Conservation (phyloP, 495 filamentous ascomycete species). For the Xanthoparmelia taractica region DNA sequence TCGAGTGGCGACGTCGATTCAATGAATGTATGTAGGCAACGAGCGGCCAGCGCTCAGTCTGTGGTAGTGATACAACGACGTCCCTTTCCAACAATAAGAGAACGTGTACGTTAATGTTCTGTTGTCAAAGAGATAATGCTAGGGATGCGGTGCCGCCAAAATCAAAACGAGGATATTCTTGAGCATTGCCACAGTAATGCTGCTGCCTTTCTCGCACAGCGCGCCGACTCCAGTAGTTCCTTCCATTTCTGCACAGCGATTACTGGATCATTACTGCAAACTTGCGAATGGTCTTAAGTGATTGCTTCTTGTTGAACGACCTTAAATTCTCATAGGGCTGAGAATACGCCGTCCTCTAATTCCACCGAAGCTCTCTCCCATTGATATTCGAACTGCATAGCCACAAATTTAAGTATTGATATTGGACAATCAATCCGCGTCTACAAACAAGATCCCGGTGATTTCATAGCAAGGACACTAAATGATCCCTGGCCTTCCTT, state of each 20-base stretch:
- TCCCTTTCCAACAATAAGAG: background rate
- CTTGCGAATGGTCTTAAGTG: background rate
- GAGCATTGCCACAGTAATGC: background rate
- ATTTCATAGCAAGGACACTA: too few relatives aligned
- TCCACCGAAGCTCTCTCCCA: background rate
- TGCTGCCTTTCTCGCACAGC: background rate
- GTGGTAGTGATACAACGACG: background rate
- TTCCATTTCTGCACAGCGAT: background rate
- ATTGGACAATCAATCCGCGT: background rate
- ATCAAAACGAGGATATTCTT: background rate
- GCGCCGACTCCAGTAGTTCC: background rate
- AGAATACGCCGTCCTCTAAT: background rate
- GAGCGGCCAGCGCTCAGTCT: constrained; percentile 14
- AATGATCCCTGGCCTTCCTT: background rate
- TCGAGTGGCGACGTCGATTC: background rate
- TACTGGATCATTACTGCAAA: background rate
- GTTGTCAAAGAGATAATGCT: background rate
- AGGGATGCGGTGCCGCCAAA: background rate
- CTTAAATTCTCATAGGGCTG: background rate
- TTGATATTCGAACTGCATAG: background rate
- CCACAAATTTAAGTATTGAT: background rate
- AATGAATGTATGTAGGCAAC: background rate
- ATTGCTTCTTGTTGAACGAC: background rate
- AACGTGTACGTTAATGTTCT: constrained; percentile 4
- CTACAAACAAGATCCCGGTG: background rate